Evolutionary conservation across 371 early-diverging fungal genomes (phyloP), one percentile per base, ranked within the genome.

Genomic region (Mucor indicus): DNA sequence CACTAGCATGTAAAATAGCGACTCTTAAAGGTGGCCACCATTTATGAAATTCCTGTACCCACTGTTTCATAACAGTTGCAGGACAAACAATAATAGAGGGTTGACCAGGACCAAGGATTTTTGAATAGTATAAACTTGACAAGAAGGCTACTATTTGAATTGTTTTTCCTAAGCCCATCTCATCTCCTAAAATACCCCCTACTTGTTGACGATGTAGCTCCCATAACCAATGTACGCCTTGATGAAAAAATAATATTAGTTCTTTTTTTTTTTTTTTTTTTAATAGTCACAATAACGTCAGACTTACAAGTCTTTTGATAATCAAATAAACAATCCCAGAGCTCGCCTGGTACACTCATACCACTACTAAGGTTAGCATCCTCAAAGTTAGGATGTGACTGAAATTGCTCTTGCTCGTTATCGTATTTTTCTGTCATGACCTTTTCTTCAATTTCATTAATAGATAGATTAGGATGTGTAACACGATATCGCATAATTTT

Each of bases 131-230:
- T 38, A 86, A 81, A 31, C 77, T 83, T 2, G 88, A 73, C 17
- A 98, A 60, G 55, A 93, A 94, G 3, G 93, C 69, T 32, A 93
- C 85, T 3, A 91, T 79, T 62, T 99, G 99, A 17, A 99, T 83
- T 0, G 99, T 99, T 61, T 99, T 99, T 9, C 99, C 99, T 1
- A 98, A 63, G 1, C 99, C 98, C 96, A 99, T 97, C 67, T 98
- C 98, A 69, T 98, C 98, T n/a, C 97, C 98, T 20, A 98, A 67
- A 22, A 98, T 89, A 1, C 99, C 99, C 1, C 98, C 99, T 0
- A 86, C 89, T 37, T 88, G 80, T 55, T 92, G 91, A 25, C 74
- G 71, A 60, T 94, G 88, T 24, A 97, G 69, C 48, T 95, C 91
- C 84, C 87, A 90, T 42, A 99, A 69, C 99, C 99, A 99, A 36